Base-by-base conservation (phyloP, 2,329 filamentous ascomycete genomes). In the Tolypocladium nubicola region DNA sequence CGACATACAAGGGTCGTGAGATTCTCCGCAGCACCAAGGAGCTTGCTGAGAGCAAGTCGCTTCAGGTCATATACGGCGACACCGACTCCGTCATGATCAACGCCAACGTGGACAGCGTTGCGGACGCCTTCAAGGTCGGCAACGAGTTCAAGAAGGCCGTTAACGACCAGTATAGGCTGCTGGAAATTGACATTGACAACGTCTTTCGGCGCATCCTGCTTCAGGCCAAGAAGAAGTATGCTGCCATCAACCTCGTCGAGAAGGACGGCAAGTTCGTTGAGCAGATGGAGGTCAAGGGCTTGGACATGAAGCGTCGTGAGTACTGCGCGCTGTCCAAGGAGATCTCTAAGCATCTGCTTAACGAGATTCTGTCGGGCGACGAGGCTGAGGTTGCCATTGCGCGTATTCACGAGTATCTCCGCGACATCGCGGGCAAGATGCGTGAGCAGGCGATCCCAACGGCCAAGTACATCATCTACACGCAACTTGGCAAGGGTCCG, bases 51-150 rank as follows among this genome's bases (percentile, higher is more conserved):
- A 89, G 85, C 66, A 92, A 89, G 64, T 87, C 91, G 59, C 81
- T 99, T 37, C 89, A 94, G 67, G 94, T 99, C 70, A 97, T 99
- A 61, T 99, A 99, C 66, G 94, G 94, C 76, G 94, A 99, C 74
- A 99, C 94, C 14, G 94, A 99, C 73, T 99, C 94, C 10, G 94
- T 99, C 74, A 99, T 99, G 94, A 97, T 99, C 78, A 99, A 99
- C 68, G 96, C 94, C 61, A 97, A 97, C 68, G 91, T 94, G 57
- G 90, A 97, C 73, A 96, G 89, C 63, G 88, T 97, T 37, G 85
- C 89, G 38, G 91, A 96, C 66, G 94, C 94, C 1, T 77, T 97
- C 65, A 92, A 89, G 68, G 88, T 99, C 55, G 95, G 94, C 58
- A 86, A 90, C 50, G 90, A 97, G 61, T 97, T 99, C 80, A 97